Conservation (phyloP, 495 filamentous ascomycete genomes). For the Aspergillus baeticus region DNA sequence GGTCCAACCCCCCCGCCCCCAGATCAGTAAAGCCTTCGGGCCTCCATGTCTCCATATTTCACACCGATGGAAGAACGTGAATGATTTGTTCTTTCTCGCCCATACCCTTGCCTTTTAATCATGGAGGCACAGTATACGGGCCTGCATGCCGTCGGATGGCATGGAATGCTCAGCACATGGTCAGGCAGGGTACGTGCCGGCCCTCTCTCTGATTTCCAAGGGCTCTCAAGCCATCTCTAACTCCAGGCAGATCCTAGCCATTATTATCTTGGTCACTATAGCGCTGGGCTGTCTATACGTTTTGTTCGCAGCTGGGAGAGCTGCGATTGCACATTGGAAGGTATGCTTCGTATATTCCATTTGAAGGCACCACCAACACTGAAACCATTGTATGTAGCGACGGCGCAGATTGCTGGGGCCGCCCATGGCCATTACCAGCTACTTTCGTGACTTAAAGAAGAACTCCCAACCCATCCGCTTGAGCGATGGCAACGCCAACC, state of each 20-base stretch:
- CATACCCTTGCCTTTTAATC: too few species aligned
- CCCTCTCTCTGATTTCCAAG: too few species aligned
- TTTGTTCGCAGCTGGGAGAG: slow-evolving; percentile 8
- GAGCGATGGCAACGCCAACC: neutral
- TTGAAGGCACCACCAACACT: too few species aligned
- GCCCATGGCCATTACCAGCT: slow-evolving; percentile 2
- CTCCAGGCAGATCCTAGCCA: slow-evolving; percentile 9
- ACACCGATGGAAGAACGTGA: too few species aligned
- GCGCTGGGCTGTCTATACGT: slow-evolving; percentile 12
- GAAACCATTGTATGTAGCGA: neutral
- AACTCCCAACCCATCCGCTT: too few species aligned
- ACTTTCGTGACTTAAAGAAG: slow-evolving; percentile 7
- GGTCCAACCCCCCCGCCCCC: too few species aligned
- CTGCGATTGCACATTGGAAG: slow-evolving; percentile 6
- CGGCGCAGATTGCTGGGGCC: slow-evolving; percentile 13
- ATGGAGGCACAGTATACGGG: slow-evolving; percentile 19
- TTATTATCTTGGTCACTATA: slow-evolving; percentile 14
- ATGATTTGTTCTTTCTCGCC: too few species aligned
- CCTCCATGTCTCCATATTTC: too few species aligned
- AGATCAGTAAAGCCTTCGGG: too few species aligned
- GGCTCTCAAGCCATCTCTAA: neutral
- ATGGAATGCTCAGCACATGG: slow-evolving; percentile 19
- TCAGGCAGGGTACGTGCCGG: slow-evolving; percentile 17
- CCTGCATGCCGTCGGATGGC: slow-evolving; percentile 20
- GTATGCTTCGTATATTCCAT: slow-evolving; percentile 1